Evolutionary conservation across 495 filamentous ascomycete genomes (phyloP), one percentile per base, ranked within the genome.

Genomic region (Penicillium pancosmium): DNA sequence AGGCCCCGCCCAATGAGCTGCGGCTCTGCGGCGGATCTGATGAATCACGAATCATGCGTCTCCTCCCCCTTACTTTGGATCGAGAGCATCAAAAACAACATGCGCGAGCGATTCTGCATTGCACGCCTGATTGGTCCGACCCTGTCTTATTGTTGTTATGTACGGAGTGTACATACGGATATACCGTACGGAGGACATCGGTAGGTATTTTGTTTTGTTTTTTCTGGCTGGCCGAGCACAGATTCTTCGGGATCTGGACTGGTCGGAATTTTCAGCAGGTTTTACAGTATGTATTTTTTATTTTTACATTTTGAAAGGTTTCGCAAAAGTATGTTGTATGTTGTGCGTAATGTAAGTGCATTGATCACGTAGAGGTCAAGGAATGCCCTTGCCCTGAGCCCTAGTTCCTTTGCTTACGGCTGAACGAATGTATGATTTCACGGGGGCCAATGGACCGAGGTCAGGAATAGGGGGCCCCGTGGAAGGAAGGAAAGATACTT

Each of bases 341-440:
- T 56, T 52, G 48, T 53, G 47, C 59, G 54, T 54, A 40, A 50
- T 63, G 60, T 63, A 57, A 41, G 67, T 48, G 68, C 65, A 64
- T 38, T 66, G 68, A 66, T 70, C 68, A 68, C 59, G 47, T 55
- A 57, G 62, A 49, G 67, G 36, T 57, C 58, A 40, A 36, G 46
- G 52, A 31, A 46, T 70, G 65, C 67, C 67, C 67, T 70, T 68
- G 33, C 65, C 68, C 68, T 66, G 65, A 66, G 53, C 65, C 65
- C 65, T 70, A 68, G 38, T 27, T 55, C n/a, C 50, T 48, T 48
- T 48, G 46, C 46, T 48, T 48, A 48, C 46, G 21, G 1, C 13
- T 5, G 23, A 27, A 48, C 21, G 11, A 48, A 27, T 48, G 21
- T n/a, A 5, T 48, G 19, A 9, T 27, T 48, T 48, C 41, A 44